phyloP scores from a whole-genome alignment of 2,329 filamentous ascomycete genomes.

The Stachybotrys chartarum region DNA sequence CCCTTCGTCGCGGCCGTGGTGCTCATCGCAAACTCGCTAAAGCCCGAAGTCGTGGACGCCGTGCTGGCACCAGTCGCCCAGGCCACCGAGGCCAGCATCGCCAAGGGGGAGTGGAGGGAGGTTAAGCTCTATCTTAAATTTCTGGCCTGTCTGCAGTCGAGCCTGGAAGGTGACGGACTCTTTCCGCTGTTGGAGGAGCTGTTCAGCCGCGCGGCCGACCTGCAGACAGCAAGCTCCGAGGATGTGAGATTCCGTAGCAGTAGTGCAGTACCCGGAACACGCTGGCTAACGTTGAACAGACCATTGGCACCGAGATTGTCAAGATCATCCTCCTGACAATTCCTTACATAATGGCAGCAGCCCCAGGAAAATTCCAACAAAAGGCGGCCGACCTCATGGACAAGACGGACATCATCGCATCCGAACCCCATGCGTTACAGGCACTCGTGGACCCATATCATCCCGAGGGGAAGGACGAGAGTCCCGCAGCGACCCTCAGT shows the following conservation, averaged over 20 bases:
- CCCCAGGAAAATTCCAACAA: slow-evolving; percentile 61
- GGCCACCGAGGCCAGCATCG: slow-evolving; percentile 59
- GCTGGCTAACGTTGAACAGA: slow-evolving; percentile 30
- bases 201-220: slow-evolving; percentile 83
- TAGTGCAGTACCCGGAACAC: neutral
- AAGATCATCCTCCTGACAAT: slow-evolving; percentile 95
- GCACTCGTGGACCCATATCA: slow-evolving; percentile 80
- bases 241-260: slow-evolving; percentile 55
- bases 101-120: slow-evolving; percentile 74
- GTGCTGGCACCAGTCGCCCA: slow-evolving; percentile 58
- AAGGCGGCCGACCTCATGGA: slow-evolving; percentile 76
- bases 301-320: slow-evolving; percentile 76
- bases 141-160: slow-evolving; percentile 74
- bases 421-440: slow-evolving; percentile 79
- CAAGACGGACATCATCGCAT: slow-evolving; percentile 91
- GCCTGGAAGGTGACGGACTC: slow-evolving; percentile 77
- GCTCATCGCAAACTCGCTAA: slow-evolving; percentile 70
- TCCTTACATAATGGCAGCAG: slow-evolving; percentile 77
- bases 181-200: slow-evolving; percentile 82
- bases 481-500: slow-evolving; percentile 57
- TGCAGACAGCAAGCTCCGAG: slow-evolving; percentile 88
- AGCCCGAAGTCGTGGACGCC: slow-evolving; percentile 65
- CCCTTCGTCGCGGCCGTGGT: slow-evolving; percentile 85
- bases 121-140: slow-evolving; percentile 89
- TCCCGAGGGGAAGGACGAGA: slow-evolving; percentile 54